These are phyloP conservation scores for Aureobasidium leucospermi DNA, from an alignment of 2,329 filamentous ascomycete genomes.

Conservation along the genomic window DNA sequence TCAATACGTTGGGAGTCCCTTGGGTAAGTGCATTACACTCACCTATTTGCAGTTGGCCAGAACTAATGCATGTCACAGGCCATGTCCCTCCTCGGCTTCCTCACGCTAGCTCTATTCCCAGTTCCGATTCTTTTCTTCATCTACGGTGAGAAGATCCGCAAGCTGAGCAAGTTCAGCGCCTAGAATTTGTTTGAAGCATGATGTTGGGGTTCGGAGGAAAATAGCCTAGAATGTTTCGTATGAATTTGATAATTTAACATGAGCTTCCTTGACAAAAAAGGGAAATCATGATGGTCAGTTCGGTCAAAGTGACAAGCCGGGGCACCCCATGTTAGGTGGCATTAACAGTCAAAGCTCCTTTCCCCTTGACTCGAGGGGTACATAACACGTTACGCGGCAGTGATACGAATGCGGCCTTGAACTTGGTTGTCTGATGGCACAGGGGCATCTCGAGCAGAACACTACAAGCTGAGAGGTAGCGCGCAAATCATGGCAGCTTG, in stretches of 20 bases:
- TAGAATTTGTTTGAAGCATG: not conserved
- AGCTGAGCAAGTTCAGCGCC: conserved; percentile 16
- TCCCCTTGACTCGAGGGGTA: conserved; percentile 6
- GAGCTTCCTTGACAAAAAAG: not conserved
- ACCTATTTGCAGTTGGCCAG: conserved; percentile 14
- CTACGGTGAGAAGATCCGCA: conserved; percentile 22
- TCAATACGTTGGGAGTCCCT: conserved; percentile 12
- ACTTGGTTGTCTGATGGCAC: conserved; percentile 3
- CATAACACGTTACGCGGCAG: not conserved
- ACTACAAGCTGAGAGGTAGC: conserved; percentile 3
- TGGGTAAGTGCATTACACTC: not conserved
- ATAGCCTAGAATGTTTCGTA: no score
- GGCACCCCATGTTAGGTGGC: conserved; percentile 3
- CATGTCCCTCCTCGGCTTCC: conserved; percentile 25
- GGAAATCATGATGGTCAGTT: not conserved
- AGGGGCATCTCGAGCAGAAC: not conserved
- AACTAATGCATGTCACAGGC: conserved; percentile 22
- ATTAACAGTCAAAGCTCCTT: not conserved
- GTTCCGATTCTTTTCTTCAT: conserved; percentile 24
- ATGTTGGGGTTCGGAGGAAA: not conserved
- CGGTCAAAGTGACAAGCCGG: not conserved
- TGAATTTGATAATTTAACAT: no score
- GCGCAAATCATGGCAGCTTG: conserved; percentile 1
- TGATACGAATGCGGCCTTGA: not conserved
- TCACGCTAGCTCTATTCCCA: conserved; percentile 23